These are phyloP conservation scores for Cucurbita argyrosperma DNA, from an alignment of 306 rosid genomes.

Conservation along the genomic window DNA sequence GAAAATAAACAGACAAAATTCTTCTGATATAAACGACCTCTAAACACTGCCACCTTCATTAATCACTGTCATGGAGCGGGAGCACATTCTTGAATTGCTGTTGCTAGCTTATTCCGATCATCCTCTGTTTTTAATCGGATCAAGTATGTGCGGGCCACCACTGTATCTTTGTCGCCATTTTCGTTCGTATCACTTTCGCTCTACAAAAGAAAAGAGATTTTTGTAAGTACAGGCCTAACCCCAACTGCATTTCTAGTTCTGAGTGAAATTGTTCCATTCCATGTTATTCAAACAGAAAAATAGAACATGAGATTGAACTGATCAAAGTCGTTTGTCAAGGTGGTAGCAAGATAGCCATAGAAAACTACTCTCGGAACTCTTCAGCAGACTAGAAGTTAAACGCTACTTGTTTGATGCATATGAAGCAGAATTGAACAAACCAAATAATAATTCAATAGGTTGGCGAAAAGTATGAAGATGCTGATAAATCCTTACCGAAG, in stretches of 20 bases:
- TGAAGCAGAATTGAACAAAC: neutral
- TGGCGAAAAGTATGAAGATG: neutral
- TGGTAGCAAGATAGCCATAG: too few species aligned
- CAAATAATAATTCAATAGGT: neutral
- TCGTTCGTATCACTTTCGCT: constrained; percentile 41
- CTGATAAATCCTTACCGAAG: constrained; percentile 39
- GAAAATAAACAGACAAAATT: neutral
- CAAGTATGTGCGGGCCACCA: constrained; percentile 73
- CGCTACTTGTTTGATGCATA: neutral
- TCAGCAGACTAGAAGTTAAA: neutral
- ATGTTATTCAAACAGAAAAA: neutral
- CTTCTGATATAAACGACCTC: neutral
- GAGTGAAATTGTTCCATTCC: neutral
- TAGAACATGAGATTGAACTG: neutral
- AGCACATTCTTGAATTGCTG: constrained; percentile 77
- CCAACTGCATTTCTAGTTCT: neutral
- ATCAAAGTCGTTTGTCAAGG: too few species aligned
- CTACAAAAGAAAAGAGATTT: constrained; percentile 17
- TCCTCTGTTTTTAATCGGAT: constrained; percentile 76
- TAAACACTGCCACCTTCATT: neutral
- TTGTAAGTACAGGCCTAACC: neutral
- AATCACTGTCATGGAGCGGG: constrained; percentile 39
- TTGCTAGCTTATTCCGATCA: constrained; percentile 62
- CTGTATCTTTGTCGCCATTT: constrained; percentile 26
- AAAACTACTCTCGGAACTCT: too few species aligned